Percentiles rank a stretch among this genome's conserved stretches.
phyloP scores from a whole-genome alignment of 805 yeast species.

The Monosporozyma aquatica region DNA sequence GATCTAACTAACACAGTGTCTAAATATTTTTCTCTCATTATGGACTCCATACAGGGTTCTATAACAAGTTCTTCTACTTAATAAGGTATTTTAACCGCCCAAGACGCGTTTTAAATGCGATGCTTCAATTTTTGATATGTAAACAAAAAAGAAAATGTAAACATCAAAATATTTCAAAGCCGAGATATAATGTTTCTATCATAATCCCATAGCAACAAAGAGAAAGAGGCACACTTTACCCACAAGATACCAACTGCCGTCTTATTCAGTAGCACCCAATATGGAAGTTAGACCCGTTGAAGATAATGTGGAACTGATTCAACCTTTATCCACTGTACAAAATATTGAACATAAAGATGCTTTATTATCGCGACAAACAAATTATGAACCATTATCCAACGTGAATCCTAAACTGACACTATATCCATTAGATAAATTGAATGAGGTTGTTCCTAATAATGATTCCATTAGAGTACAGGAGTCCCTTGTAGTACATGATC shows the following conservation, averaged over 20 bases:
- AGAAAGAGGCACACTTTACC: not conserved
- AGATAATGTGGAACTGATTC: slow-evolving; percentile 20
- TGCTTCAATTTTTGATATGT: not conserved
- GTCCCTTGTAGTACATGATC: slow-evolving; percentile 59
- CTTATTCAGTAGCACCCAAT: not conserved
- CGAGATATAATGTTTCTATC: no score
- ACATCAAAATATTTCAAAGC: slow-evolving; percentile 1
- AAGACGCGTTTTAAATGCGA: not conserved
- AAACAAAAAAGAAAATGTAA: not conserved
- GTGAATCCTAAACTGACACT: slow-evolving; percentile 32
- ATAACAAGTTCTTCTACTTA: no score
- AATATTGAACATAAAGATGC: slow-evolving; percentile 4
- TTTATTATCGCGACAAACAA: slow-evolving; percentile 26
- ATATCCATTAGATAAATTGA: slow-evolving; percentile 34
- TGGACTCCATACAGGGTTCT: no score
- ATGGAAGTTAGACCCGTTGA: slow-evolving; percentile 22
- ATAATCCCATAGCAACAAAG: no score
- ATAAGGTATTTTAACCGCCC: slow-evolving; percentile 3
- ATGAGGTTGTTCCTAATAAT: slow-evolving; percentile 16
- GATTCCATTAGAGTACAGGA: slow-evolving; percentile 56
- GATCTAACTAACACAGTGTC: no score
- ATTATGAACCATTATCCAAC: slow-evolving; percentile 30
- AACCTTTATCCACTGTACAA: not conserved
- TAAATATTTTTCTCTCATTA: no score
- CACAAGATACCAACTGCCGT: no score